Percentiles rank a stretch among this genome's conserved stretches.
phyloP scores from a whole-genome alignment of 1,139 yeast species.

The Pichia inconspicua region DNA sequence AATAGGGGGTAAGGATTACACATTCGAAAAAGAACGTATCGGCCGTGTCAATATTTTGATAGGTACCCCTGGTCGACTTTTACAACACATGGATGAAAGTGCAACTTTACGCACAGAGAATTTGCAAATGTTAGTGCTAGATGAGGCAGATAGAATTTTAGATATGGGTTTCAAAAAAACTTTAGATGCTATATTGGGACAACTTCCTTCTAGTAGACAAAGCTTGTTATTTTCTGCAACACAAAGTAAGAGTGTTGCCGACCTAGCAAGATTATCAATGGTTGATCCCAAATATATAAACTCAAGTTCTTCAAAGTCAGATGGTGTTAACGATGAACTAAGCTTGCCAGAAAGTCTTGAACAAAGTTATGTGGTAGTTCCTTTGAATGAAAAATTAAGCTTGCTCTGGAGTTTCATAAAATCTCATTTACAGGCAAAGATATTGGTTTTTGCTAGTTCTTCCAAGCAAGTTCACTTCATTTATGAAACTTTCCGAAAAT shows the following conservation, averaged over 20 bases:
- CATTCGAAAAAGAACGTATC: slow-evolving; percentile 79
- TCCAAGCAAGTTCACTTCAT: slow-evolving; percentile 93
- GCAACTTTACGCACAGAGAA: slow-evolving; percentile 76
- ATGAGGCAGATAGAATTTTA: slow-evolving; percentile 92
- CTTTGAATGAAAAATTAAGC: slow-evolving; percentile 75
- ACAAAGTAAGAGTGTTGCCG: slow-evolving; percentile 79
- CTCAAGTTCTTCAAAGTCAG: slow-evolving; percentile 28
- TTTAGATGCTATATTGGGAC: slow-evolving; percentile 75
- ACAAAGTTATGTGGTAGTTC: slow-evolving; percentile 69
- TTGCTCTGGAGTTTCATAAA: slow-evolving; percentile 84
- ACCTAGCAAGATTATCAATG: slow-evolving; percentile 80
- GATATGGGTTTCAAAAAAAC: slow-evolving; percentile 96
- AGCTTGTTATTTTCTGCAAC: slow-evolving; percentile 90
- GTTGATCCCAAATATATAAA: slow-evolving; percentile 72
- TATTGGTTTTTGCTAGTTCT: slow-evolving; percentile 82
- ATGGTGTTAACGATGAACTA: slow-evolving; percentile 35
- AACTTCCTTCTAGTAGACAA: slow-evolving; percentile 80
- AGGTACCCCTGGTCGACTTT: slow-evolving; percentile 92
- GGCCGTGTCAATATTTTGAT: slow-evolving; percentile 77
- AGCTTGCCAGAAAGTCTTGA: slow-evolving; percentile 79
- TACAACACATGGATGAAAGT: slow-evolving; percentile 93
- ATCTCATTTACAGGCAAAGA: slow-evolving; percentile 78
- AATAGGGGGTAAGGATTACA: slow-evolving; percentile 93
- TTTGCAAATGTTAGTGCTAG: slow-evolving; percentile 75
- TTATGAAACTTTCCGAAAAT: slow-evolving; percentile 80